A percentile compares a stretch with the other conserved stretches of the same genome.
Conservation (phyloP, 169 alveolate genomes). For the Cryptosporidium tyzzeri region DNA sequence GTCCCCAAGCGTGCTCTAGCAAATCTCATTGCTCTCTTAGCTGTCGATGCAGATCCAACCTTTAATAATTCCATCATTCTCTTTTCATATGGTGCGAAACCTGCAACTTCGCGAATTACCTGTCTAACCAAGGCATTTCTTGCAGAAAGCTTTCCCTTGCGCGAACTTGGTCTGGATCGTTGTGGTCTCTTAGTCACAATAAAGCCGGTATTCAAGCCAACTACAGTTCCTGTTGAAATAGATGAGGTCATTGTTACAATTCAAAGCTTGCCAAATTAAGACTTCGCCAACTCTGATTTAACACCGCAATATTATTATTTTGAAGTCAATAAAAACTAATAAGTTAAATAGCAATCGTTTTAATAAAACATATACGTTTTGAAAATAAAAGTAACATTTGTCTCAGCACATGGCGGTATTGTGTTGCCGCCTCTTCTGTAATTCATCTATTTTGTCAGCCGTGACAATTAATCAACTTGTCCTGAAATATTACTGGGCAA, state of each 20-base stretch:
- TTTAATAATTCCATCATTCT: conserved; percentile 97
- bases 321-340: background rate
- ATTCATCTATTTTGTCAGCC: background rate
- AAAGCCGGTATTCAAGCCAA: conserved; percentile 87
- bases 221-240: conserved; percentile 66
- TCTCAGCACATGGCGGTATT: background rate
- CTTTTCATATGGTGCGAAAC: conserved; percentile 99
- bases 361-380: background rate
- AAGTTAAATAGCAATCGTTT: too few species aligned
- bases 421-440: background rate
- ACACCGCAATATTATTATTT: conserved; percentile 2
- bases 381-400: background rate
- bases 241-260: conserved; percentile 41
- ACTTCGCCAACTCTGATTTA: background rate
- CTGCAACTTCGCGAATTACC: conserved; percentile 96
- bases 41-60: conserved; percentile 96
- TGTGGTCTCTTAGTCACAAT: conserved; percentile 85
- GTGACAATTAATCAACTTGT: background rate
- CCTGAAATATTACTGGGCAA: background rate
- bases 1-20: conserved; percentile 99
- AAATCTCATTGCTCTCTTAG: conserved; percentile 97
- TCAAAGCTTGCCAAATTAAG: background rate
- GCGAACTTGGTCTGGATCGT: conserved; percentile 85
- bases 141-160: conserved; percentile 90
- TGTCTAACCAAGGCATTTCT: conserved; percentile 92